Evolutionary conservation across 2,329 filamentous ascomycete species (phyloP).

Genomic region (Annulohypoxylon truncatum): DNA sequence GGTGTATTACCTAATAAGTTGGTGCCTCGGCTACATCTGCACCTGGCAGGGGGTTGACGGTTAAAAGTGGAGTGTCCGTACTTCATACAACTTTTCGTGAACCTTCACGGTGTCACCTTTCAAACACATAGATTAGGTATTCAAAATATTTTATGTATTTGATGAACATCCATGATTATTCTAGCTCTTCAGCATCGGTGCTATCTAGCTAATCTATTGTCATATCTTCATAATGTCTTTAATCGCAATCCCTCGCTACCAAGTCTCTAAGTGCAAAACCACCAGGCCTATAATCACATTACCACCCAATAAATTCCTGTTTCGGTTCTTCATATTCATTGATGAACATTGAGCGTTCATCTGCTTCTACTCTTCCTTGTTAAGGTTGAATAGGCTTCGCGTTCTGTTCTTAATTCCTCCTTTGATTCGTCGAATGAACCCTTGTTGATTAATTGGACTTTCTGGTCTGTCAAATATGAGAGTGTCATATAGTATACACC

Average conservation of each 20-base stretch:
- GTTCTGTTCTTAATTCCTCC: conserved; percentile 16
- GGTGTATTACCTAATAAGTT: neutral
- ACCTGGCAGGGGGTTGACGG: neutral
- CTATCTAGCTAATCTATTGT: too few species aligned
- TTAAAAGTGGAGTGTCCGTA: neutral
- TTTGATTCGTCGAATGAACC: too few species aligned
- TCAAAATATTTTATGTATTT: neutral
- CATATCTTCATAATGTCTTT: too few species aligned
- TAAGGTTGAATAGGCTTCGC: conserved; percentile 19
- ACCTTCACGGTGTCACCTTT: neutral
- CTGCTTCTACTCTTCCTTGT: conserved; percentile 1
- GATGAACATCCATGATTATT: neutral
- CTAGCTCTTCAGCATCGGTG: neutral
- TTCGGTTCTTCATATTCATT: too few species aligned
- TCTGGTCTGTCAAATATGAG: conserved; percentile 49
- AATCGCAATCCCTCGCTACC: too few species aligned
- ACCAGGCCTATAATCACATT: too few species aligned
- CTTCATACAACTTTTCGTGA: neutral
- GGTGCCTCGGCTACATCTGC: conserved; percentile 2
- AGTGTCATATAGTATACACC: conserved; percentile 49
- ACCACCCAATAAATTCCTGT: too few species aligned
- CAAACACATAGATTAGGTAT: neutral
- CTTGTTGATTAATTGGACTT: conserved; percentile 47
- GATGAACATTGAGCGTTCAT: too few species aligned
- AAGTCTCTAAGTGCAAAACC: too few species aligned